Evolutionary conservation across 2,329 filamentous ascomycete genomes (phyloP), one percentile per base, ranked within the genome.

Genomic region (Colletotrichum simmondsii): DNA sequence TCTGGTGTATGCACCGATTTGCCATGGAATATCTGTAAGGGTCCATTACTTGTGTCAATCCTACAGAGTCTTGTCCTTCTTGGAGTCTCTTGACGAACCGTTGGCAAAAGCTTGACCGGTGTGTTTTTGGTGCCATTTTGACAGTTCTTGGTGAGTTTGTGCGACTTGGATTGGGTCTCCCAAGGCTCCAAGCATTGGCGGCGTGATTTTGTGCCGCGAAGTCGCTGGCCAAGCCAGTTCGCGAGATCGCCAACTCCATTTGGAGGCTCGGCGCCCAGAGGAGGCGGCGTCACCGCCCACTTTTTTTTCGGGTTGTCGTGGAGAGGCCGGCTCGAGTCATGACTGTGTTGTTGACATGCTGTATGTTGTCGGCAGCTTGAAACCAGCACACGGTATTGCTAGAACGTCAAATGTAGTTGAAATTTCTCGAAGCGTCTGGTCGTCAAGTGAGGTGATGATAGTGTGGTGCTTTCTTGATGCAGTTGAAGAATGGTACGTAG

Each of bases 21-120:
- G 22, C 22, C 69, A 68, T 57, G 11, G 61, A n/a, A 24, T 57
- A 53, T 56, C 63, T 46, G 54, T 64, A 32, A 64, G 69, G 69
- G 65, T 60, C 69, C 60, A 57, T 49, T n/a, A 22, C 37, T 42
- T 37, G 62, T 68, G 53, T 63, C 49, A 54, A 59, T 59, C 58
- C 37, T 69, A 58, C 65, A 68, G 69, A 52, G 42, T 49, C 42
- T 49, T 49, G 42, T 49, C 42, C 42, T n/a, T 49, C 42, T 49
- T 49, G 42, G 42, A 56, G 14, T 35, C n/a, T 58, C 70, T 69
- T 59, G 65, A 60, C 59, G 35, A n/a, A 24, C 37, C 19, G 30
- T 73, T 73, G 67, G 71, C 71, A 63, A 71, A 73, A 73, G 71
- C 71, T 73, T 73, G 71, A 73, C 49, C 53, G 30, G 67, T 22